Evolutionary conservation across 768 basidiomycete species (phyloP).

Genomic region (Candolleomyces aberdarensis): DNA sequence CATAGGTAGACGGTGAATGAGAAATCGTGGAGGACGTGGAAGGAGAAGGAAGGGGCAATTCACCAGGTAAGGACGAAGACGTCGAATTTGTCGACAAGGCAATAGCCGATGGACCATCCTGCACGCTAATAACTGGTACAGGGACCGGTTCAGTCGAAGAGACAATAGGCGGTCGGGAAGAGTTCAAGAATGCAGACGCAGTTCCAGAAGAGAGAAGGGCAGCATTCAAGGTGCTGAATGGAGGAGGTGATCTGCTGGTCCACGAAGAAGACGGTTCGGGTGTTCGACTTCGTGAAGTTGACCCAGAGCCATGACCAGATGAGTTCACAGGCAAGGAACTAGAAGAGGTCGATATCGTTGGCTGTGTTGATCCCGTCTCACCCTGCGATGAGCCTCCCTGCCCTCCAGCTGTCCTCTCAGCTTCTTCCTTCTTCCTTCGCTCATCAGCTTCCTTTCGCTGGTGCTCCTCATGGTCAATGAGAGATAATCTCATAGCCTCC

Average conservation of each 20-base stretch:
- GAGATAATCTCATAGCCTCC: conserved; percentile 96
- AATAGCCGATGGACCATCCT: background rate
- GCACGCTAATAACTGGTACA: too few relatives aligned
- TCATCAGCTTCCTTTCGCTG: conserved; percentile 75
- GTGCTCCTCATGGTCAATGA: conserved; percentile 93
- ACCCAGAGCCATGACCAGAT: conserved; percentile 23
- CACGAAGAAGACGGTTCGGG: conserved; percentile 31
- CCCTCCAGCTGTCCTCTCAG: conserved; percentile 33
- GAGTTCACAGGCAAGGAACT: conserved; percentile 6
- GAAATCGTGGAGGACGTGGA: too few relatives aligned
- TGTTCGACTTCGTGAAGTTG: conserved; percentile 36
- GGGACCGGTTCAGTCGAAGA: conserved; percentile 1
- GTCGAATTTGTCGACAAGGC: background rate
- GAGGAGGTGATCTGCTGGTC: conserved; percentile 32
- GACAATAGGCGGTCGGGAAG: conserved; percentile 1
- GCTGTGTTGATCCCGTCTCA: conserved; percentile 25
- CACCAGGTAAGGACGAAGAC: background rate
- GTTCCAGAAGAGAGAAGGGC: conserved; percentile 45
- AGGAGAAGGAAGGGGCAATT: background rate
- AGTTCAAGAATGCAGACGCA: conserved; percentile 37
- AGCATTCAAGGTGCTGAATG: conserved; percentile 44
- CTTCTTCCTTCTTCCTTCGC: conserved; percentile 51
- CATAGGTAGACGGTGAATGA: too few relatives aligned
- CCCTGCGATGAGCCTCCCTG: conserved; percentile 18
- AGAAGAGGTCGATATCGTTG: conserved; percentile 23